Evolutionary conservation across 352 stramenopile genomes (phyloP), one percentile per base, ranked within the genome.

Genomic region (Phytophthora fragariaefolia): DNA sequence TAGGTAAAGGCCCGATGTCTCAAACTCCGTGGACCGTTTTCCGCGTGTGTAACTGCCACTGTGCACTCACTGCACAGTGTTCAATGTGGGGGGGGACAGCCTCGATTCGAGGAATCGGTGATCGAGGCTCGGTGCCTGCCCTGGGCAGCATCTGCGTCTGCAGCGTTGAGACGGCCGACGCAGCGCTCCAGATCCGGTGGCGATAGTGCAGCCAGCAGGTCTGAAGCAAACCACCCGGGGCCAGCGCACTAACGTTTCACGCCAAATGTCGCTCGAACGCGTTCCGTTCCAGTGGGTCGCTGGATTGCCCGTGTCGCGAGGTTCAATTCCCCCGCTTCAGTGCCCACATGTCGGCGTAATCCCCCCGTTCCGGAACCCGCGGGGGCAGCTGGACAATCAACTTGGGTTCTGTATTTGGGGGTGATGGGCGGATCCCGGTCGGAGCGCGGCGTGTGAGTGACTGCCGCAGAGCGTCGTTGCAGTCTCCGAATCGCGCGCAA

Each of bases 281-380:
- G n/a, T n/a, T n/a, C n/a, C n/a, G n/a, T n/a, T n/a, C n/a, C n/a
- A n/a, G n/a, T n/a, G n/a, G n/a, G n/a, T n/a, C 17, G 32, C 30
- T 63, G 43, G 56, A 63, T 63, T 63, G 43, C 42, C 56, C 48
- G 9, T 56, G n/a, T 56, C 12, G 2, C 30, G 30, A 38, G 56
- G 56, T 18, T 20, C 9, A 18, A 18, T 7, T 20, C 7, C 34
- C 34, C 4, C 3, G 15, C 34, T 18, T 2, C 15, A 43, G 40
- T 47, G 40, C 40, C n/a, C 3, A 47, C 23, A 26, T 6, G 34
- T 17, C 8, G 40, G 40, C 18, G 40, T 47, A 47, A 47, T 47
- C 40, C 40, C 40, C 40, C 23, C 24, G n/a, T 18, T 17, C 17
- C 8, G 8, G 40, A 47, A 47, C 24, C 40, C 40, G 40, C 40